phyloP scores from a whole-genome alignment of 2,329 filamentous ascomycete genomes.

The Ophiostoma ips region DNA sequence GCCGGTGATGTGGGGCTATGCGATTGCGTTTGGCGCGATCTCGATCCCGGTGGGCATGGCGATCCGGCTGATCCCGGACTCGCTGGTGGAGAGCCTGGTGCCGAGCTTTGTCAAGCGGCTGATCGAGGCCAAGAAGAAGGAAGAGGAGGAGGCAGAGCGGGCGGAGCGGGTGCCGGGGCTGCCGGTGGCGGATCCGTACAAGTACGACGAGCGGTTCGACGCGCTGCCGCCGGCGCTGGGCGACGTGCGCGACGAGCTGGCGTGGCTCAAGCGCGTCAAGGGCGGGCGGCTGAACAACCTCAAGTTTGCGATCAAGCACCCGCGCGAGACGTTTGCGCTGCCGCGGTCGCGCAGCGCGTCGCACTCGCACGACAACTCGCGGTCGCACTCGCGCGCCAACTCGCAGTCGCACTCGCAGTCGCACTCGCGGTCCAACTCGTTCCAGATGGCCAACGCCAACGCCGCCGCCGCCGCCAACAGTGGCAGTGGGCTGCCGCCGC shows the following conservation, averaged over 20 bases:
- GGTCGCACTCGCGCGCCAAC: constrained; percentile 31
- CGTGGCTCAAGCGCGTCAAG: constrained; percentile 66
- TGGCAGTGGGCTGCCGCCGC: constrained; percentile 11
- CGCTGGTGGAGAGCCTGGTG: constrained; percentile 39
- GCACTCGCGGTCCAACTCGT: constrained; percentile 46
- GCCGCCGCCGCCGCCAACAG: too few species aligned
- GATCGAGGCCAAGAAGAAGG: constrained; percentile 16
- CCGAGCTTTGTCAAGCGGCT: constrained; percentile 38
- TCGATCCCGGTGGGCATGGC: constrained; percentile 73
- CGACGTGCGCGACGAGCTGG: constrained; percentile 67
- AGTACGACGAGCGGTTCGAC: constrained; percentile 39
- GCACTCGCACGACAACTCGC: constrained; percentile 46
- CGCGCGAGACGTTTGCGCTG: constrained; percentile 52
- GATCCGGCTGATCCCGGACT: constrained; percentile 73
- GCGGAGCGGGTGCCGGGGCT: constrained; percentile 30
- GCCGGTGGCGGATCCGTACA: constrained; percentile 45
- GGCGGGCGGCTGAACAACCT: constrained; percentile 71
- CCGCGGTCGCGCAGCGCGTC: constrained; percentile 50
- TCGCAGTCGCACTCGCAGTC: constrained; percentile 36
- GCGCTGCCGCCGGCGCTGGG: constrained; percentile 58
- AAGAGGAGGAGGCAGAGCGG: constrained; percentile 14
- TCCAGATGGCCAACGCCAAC: constrained; percentile 5
- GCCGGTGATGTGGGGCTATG: constrained; percentile 73
- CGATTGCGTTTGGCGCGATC: constrained; percentile 67
- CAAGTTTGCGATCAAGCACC: constrained; percentile 64